Conservation (phyloP, 2,329 filamentous ascomycete species). For the Huntiella omanensis region DNA sequence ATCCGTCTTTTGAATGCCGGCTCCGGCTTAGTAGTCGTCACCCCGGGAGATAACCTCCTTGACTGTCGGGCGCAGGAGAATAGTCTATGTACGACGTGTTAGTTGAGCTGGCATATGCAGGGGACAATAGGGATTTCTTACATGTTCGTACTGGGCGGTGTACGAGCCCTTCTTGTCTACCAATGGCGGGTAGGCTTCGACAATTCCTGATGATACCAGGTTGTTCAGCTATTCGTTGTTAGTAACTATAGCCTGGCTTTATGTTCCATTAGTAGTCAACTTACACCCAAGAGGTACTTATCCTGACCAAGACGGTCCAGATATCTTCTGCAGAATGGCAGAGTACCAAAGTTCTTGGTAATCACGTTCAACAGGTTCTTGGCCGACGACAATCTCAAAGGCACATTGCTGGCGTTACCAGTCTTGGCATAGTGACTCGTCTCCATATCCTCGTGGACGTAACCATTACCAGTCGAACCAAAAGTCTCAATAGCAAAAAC, state of each 20-base stretch:
- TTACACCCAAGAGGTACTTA: conserved; percentile 66
- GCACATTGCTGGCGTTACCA: conserved; percentile 38
- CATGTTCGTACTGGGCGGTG: conserved; percentile 76
- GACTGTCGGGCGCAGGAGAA: conserved; percentile 49
- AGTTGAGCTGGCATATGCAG: not conserved
- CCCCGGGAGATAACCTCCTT: conserved; percentile 68
- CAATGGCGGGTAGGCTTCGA: conserved; percentile 67
- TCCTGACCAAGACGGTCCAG: conserved; percentile 74
- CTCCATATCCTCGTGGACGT: conserved; percentile 60
- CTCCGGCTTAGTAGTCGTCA: conserved; percentile 44
- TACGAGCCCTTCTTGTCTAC: conserved; percentile 76
- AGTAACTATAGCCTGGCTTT: not conserved
- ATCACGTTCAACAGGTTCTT: conserved; percentile 65
- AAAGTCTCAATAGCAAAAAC: conserved; percentile 72
- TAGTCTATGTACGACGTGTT: conserved; percentile 29
- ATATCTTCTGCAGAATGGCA: conserved; percentile 70
- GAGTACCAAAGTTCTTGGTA: conserved; percentile 75
- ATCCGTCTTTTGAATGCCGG: too few relatives aligned
- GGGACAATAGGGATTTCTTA: conserved; percentile 30
- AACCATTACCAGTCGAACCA: conserved; percentile 60
- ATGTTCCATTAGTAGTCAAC: conserved; percentile 18
- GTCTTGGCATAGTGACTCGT: conserved; percentile 62
- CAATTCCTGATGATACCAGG: conserved; percentile 57
- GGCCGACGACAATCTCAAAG: conserved; percentile 51
- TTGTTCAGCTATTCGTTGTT: conserved; percentile 45